These are phyloP conservation scores for Diplodia intermedia DNA, from an alignment of 2,329 filamentous ascomycete genomes.

Conservation along the genomic window DNA sequence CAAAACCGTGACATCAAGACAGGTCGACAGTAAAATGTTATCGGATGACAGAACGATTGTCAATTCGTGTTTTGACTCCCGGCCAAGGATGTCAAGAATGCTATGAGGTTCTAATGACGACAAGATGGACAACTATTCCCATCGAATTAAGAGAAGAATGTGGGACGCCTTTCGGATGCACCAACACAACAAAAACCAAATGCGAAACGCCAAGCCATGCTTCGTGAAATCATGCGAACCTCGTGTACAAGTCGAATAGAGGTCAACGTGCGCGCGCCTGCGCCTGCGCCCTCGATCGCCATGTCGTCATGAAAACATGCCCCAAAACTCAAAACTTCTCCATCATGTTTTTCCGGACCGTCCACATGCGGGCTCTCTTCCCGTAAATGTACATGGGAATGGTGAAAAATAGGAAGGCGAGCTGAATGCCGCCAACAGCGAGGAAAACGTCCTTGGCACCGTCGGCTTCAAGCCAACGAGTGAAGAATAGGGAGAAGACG, in stretches of 20 bases:
- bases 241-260: not conserved
- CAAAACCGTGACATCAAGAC: not conserved
- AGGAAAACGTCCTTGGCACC: slow-evolving; percentile 81
- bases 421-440: slow-evolving; percentile 83
- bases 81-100: not conserved
- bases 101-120: not conserved
- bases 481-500: slow-evolving; percentile 87
- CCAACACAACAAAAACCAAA: too few relatives aligned
- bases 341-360: slow-evolving; percentile 83
- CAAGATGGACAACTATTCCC: not conserved
- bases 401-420: slow-evolving; percentile 74
- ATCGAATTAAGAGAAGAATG: not conserved
- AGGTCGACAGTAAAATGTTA: too few relatives aligned
- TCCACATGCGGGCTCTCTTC: slow-evolving; percentile 94
- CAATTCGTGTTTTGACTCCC: not conserved
- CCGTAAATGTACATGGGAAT: slow-evolving; percentile 95
- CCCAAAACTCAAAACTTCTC: slow-evolving; percentile 67
- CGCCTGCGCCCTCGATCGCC: not conserved
- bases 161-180: slow-evolving; percentile 16
- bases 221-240: slow-evolving; percentile 14
- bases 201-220: slow-evolving; percentile 11
- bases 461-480: slow-evolving; percentile 77
- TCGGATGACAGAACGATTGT: not conserved
- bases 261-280: not conserved
- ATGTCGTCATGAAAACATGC: not conserved